Evolutionary conservation across 140 eudicot species (phyloP).

Genomic region (Anethum foeniculum): DNA sequence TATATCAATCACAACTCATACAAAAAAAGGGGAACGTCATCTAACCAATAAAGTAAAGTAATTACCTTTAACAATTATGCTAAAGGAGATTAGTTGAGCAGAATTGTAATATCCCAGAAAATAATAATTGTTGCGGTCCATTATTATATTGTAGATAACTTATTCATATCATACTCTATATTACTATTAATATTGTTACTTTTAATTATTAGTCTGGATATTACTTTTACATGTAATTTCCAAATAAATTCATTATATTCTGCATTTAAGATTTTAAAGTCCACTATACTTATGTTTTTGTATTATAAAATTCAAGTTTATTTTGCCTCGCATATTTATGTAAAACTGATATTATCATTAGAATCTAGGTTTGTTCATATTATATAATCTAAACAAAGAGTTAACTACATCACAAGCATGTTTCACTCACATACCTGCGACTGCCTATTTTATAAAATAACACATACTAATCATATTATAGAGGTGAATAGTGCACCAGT

Average conservation of each 20-base stretch:
- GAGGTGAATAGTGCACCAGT: neutral
- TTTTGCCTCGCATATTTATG: neutral
- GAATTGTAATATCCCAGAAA: neutral
- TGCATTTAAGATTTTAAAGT: neutral
- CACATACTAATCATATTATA: neutral
- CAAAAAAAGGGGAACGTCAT: neutral
- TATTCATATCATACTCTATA: neutral
- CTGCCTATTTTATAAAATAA: neutral
- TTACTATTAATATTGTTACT: neutral
- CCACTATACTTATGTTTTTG: neutral
- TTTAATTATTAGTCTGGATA: neutral
- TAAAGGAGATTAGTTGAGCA: neutral
- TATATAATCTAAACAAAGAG: neutral
- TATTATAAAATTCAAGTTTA: neutral
- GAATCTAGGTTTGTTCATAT: neutral
- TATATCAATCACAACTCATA: neutral
- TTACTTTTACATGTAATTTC: neutral
- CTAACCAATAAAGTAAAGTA: neutral
- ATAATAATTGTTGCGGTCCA: neutral
- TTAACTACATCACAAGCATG: neutral
- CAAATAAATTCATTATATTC: neutral
- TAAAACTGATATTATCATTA: neutral
- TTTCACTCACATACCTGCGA: neutral
- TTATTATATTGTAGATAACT: neutral
- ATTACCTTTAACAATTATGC: neutral